These are phyloP conservation scores for Cystofilobasidium macerans DNA, from an alignment of 768 basidiomycete species.

Conservation along the genomic window DNA sequence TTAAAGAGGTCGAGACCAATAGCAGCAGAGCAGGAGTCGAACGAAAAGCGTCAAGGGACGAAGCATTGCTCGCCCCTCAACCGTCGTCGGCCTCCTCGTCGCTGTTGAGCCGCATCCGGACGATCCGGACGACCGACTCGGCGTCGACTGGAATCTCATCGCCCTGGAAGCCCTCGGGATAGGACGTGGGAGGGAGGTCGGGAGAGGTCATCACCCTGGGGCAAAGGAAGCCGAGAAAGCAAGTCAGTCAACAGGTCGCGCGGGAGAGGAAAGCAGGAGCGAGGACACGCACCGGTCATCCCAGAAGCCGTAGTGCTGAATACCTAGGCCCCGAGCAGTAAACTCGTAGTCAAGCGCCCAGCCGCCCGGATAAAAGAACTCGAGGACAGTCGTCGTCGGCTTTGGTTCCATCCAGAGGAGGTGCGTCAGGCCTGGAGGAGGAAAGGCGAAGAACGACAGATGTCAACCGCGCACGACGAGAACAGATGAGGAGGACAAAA, in stretches of 20 bases:
- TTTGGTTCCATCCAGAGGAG: conserved; percentile 86
- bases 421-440: conserved; percentile 74
- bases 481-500: background rate
- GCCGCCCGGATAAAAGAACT: conserved; percentile 75
- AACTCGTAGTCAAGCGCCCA: conserved; percentile 46
- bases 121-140: conserved; percentile 42
- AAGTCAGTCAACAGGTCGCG: background rate
- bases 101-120: conserved; percentile 13
- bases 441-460: background rate
- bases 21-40: too few species aligned
- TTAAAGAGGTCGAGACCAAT: too few species aligned
- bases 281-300: conserved; percentile 47
- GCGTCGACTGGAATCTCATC: conserved; percentile 77
- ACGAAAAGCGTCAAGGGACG: too few species aligned
- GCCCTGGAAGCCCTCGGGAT: conserved; percentile 86
- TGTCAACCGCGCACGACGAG: background rate
- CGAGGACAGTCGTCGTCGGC: conserved; percentile 73
- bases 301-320: conserved; percentile 76
- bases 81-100: conserved; percentile 25
- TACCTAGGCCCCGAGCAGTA: conserved; percentile 42
- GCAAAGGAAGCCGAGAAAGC: background rate
- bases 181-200: conserved; percentile 54
- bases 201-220: conserved; percentile 63
- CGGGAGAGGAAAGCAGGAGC: background rate
- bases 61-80: too few species aligned